Base-by-base conservation (phyloP, 805 yeast genomes). In the Metschnikowia henanensis region DNA sequence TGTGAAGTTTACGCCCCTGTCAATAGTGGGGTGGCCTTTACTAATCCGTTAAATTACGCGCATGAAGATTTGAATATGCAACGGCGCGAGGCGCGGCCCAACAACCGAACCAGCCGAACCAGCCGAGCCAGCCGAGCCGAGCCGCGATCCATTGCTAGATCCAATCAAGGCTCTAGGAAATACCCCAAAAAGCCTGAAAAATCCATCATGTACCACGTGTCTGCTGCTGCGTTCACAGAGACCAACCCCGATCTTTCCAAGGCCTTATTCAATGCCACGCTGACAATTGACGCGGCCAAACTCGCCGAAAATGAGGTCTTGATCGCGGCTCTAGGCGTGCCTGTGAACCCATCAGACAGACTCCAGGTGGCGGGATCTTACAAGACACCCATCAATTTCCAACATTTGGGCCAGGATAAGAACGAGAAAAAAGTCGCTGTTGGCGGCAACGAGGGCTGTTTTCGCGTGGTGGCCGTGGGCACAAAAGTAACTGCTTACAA, bases 361-460 rank as follows among this genome's bases (percentile, higher is more conserved):
- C 85, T 85, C 58, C 97, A 90, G 62, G 71, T 83, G 31, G 87
- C 83, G 60, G 97, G 97, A 17, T 87, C 83, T 0, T 91, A 91
- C 54, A 95, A 96, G 1, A 77, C 89, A 9, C 77, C 73, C 45
- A 95, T 96, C 0, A 48, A 59, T 5, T 57, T 66, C 22, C 41
- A 47, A 33, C 58, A 65, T 3, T 58, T 70, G 50, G 73, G 66
- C 5, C 60, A 73, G 7, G 73, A 73, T 8, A 52, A 65, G 22
- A 61, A 63, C 46, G 73, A 72, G 4, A 58, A 68, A 18, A 71
- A 66, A 46, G 68, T 70, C 55, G 68, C 80, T 7, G 83, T 89
- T 36, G 89, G 91, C 29, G 99, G 99, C 42, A 94, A 94, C 61
- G 99, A 92, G 66, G 98, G 97, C 18, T 76, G 88, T 9, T 91